Evolutionary conservation across 768 basidiomycete species (phyloP).

Genomic region (Omphalotus guepiniiformis): DNA sequence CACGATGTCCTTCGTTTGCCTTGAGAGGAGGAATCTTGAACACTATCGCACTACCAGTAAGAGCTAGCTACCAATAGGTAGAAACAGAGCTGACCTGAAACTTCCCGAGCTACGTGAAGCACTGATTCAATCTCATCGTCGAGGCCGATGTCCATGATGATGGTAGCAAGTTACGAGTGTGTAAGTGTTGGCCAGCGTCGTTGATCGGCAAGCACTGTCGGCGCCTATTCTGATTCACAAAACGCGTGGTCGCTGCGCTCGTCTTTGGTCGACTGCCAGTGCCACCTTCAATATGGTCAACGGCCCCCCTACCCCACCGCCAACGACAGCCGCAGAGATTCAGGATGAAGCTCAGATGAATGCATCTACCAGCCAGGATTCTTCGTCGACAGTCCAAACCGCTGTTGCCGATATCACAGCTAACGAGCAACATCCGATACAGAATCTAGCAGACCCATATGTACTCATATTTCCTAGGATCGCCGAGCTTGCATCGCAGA

Average conservation of each 20-base stretch:
- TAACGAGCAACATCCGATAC: constrained; percentile 16
- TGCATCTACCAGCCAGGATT: constrained; percentile 11
- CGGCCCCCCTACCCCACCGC: constrained; percentile 62
- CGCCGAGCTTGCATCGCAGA: constrained; percentile 38
- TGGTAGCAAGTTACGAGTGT: neutral
- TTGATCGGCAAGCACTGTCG: neutral
- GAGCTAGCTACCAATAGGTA: constrained; percentile 11
- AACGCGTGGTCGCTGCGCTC: too few species aligned
- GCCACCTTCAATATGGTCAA: constrained; percentile 42
- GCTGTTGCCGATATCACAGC: too few species aligned
- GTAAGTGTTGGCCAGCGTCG: neutral
- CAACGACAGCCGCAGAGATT: constrained; percentile 51
- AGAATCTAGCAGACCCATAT: constrained; percentile 30
- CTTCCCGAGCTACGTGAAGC: constrained; percentile 84
- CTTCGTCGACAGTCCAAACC: constrained; percentile 8
- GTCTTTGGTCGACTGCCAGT: too few species aligned
- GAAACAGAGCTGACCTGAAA: constrained; percentile 58
- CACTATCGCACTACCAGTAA: constrained; percentile 41
- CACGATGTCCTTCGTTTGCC: constrained; percentile 85
- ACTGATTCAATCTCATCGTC: constrained; percentile 87
- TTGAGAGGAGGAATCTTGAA: constrained; percentile 89
- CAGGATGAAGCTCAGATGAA: constrained; percentile 42
- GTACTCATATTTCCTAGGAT: constrained; percentile 43
- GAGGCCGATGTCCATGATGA: constrained; percentile 43
- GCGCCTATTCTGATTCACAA: too few species aligned